Percentiles rank a stretch among this genome's conserved stretches.
Conservation (phyloP, 2,329 filamentous ascomycete species). For the Venturia asperata region DNA sequence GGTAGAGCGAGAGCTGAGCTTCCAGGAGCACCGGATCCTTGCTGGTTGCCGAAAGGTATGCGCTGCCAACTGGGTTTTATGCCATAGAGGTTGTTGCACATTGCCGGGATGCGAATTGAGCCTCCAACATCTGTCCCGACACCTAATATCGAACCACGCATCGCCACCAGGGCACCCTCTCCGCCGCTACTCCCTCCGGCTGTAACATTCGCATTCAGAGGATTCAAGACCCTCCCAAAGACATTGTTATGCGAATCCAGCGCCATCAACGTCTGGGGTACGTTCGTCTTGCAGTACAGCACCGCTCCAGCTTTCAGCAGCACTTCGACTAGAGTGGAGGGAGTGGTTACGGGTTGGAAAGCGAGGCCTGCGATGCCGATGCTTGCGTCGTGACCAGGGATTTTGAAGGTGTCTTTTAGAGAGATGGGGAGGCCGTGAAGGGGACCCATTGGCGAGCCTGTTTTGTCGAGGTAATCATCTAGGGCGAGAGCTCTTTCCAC, state of each 20-base stretch:
- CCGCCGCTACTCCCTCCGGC: slow-evolving; percentile 48
- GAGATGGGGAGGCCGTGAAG: slow-evolving; percentile 29
- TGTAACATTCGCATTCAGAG: slow-evolving; percentile 41
- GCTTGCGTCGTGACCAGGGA: slow-evolving; percentile 32
- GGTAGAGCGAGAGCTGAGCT: slow-evolving; percentile 40
- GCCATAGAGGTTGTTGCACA: slow-evolving; percentile 45
- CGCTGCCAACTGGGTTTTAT: slow-evolving; percentile 41
- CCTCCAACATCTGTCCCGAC: slow-evolving; percentile 52
- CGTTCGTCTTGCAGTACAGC: slow-evolving; percentile 48
- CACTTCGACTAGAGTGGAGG: slow-evolving; percentile 38
- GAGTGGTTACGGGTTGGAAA: slow-evolving; percentile 36
- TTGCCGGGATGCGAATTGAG: slow-evolving; percentile 45
- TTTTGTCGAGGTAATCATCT: slow-evolving; percentile 22
- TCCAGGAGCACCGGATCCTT: slow-evolving; percentile 41
- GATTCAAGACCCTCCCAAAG: slow-evolving; percentile 42
- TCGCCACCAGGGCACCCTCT: slow-evolving; percentile 45
- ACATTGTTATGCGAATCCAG: slow-evolving; percentile 48
- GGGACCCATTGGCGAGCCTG: slow-evolving; percentile 20
- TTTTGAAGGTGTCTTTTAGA: slow-evolving; percentile 32
- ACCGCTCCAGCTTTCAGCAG: slow-evolving; percentile 43
- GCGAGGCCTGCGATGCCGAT: slow-evolving; percentile 38
- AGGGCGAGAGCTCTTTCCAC: slow-evolving; percentile 31
- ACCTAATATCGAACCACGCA: slow-evolving; percentile 43
- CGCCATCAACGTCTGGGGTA: slow-evolving; percentile 48
- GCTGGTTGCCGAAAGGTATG: slow-evolving; percentile 47